Percentiles rank a stretch among this genome's conserved stretches.
Conservation (phyloP, 169 alveolate species). For the Besnoitia besnoiti region DNA sequence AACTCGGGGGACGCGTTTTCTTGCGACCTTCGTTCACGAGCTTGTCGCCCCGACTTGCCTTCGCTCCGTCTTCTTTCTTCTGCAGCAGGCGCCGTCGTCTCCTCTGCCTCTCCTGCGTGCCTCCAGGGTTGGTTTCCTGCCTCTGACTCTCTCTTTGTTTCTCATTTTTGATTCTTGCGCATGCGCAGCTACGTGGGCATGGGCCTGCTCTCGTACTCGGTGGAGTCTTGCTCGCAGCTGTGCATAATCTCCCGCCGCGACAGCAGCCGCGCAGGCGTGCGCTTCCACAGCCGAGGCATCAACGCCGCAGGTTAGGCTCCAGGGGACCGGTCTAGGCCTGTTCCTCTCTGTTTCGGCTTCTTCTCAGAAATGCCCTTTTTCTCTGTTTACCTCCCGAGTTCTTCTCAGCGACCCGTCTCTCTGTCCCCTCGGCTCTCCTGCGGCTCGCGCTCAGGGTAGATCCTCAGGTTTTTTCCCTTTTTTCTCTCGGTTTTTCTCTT, state of each 20-base stretch:
- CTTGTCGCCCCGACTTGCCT: too few species aligned
- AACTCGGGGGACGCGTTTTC: too few species aligned
- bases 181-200: slow-evolving; percentile 35
- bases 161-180: too few species aligned
- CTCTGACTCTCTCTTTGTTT: not conserved
- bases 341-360: not conserved
- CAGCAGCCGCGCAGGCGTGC: slow-evolving; percentile 87
- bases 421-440: not conserved
- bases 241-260: slow-evolving; percentile 88
- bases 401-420: not conserved
- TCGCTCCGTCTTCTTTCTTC: too few species aligned
- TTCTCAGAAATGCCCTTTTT: not conserved
- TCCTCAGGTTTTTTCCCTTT: not conserved
- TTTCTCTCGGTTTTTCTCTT: not conserved
- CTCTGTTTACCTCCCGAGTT: not conserved
- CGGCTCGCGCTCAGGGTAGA: not conserved
- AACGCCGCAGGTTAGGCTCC: slow-evolving; percentile 81
- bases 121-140: not conserved
- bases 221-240: slow-evolving; percentile 33
- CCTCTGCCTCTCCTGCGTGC: not conserved
- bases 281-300: slow-evolving; percentile 90
- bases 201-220: not conserved
- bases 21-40: too few species aligned
- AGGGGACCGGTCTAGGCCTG: not conserved
- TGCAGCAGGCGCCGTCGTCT: too few species aligned